Percentiles rank a stretch among this genome's conserved stretches.
These are phyloP conservation scores for Aureobasidium subglaciale DNA, from an alignment of 2,329 filamentous ascomycete genomes.

Conservation along the genomic window DNA sequence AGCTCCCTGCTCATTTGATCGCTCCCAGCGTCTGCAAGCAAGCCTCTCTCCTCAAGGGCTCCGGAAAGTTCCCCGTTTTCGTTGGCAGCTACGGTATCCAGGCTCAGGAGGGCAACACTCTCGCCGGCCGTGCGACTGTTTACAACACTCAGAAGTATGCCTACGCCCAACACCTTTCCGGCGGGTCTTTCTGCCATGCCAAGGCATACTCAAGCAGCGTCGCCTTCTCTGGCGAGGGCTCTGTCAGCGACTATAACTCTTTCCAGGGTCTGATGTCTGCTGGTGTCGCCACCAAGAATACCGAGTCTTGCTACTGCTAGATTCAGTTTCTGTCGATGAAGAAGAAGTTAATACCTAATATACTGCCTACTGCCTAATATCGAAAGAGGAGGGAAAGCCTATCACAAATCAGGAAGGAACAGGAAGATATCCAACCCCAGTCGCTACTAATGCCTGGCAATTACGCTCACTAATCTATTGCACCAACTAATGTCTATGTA, in stretches of 20 bases:
- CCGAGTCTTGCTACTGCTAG: constrained; percentile 11
- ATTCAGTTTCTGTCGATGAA: not conserved
- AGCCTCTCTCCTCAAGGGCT: constrained; percentile 20
- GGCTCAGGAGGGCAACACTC: constrained; percentile 28
- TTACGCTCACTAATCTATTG: constrained; percentile 6
- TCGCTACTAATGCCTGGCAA: not conserved
- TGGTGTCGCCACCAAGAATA: constrained; percentile 6
- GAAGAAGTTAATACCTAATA: not conserved
- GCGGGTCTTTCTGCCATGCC: constrained; percentile 25
- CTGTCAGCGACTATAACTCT: constrained; percentile 1
- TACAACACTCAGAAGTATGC: constrained; percentile 30
- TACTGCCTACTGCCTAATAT: not conserved
- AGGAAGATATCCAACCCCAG: not conserved
- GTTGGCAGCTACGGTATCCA: constrained; percentile 33
- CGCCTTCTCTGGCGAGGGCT: not conserved
- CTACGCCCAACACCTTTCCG: constrained; percentile 28
- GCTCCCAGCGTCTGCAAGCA: constrained; percentile 25
- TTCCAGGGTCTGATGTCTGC: constrained; percentile 10
- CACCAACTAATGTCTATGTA: constrained; percentile 10
- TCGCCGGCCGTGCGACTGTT: constrained; percentile 24
- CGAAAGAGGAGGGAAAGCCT: not conserved
- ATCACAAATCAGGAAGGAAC: not conserved
- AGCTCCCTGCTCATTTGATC: constrained; percentile 21
- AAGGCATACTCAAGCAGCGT: not conserved
- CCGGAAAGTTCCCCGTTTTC: constrained; percentile 28